Conservation (phyloP, 257 asterid species). For the Solanum neorickii region DNA sequence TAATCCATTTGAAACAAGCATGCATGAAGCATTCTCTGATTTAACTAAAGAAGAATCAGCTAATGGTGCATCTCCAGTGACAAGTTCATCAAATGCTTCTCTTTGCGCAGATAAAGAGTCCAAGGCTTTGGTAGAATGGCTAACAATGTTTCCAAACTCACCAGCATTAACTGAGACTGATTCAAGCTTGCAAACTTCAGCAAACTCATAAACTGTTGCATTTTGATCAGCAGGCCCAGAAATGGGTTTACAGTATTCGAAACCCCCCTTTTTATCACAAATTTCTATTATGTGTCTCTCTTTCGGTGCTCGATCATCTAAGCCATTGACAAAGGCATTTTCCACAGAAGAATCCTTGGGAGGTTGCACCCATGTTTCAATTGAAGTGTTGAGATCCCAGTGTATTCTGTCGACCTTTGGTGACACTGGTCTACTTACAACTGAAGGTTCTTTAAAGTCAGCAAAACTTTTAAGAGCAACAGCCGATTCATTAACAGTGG, state of each 20-base stretch:
- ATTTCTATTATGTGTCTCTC: slow-evolving; percentile 10
- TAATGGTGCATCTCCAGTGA: background rate
- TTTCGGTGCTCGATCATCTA: slow-evolving; percentile 1
- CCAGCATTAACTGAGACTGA: slow-evolving; percentile 1
- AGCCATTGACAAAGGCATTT: slow-evolving; percentile 6
- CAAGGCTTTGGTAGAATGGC: background rate
- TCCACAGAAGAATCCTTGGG: slow-evolving; percentile 13
- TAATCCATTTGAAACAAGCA: background rate
- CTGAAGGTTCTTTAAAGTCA: slow-evolving; percentile 17
- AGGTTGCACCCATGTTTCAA: slow-evolving; percentile 85
- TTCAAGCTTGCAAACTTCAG: slow-evolving; percentile 15
- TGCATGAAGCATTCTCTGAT: slow-evolving; percentile 5
- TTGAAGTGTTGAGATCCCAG: slow-evolving; percentile 72
- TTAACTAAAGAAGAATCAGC: background rate
- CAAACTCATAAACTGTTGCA: background rate
- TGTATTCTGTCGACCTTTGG: slow-evolving; percentile 47
- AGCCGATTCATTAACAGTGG: slow-evolving; percentile 8
- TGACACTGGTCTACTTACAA: slow-evolving; percentile 7
- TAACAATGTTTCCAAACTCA: background rate
- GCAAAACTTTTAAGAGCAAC: slow-evolving; percentile 13
- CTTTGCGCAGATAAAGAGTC: slow-evolving; percentile 2
- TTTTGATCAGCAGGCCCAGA: background rate
- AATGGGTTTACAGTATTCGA: background rate
- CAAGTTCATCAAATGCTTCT: background rate
- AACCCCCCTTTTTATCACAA: background rate